These are phyloP conservation scores for Melanopsichium pennsylvanicum DNA, from an alignment of 1,284 basidiomycete genomes.

Conservation along the genomic window DNA sequence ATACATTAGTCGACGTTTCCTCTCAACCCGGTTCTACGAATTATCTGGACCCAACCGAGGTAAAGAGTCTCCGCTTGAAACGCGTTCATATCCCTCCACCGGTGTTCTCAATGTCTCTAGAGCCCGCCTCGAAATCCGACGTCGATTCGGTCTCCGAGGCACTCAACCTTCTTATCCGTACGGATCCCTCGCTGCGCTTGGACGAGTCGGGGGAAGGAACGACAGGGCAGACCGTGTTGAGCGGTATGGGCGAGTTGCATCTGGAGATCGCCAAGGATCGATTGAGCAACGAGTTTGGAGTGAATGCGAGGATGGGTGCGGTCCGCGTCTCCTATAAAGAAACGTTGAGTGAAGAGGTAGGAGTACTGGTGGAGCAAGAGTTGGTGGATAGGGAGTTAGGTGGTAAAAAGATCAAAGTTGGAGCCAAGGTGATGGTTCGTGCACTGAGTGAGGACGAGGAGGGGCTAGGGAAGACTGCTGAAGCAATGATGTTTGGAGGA, in stretches of 20 bases:
- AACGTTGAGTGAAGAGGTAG: conserved; percentile 69
- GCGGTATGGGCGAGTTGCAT: conserved; percentile 84
- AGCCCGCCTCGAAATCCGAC: conserved; percentile 68
- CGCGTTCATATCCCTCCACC: conserved; percentile 83
- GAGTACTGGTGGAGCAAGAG: too few species aligned
- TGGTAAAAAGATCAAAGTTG: conserved; percentile 53
- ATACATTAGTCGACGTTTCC: conserved; percentile 72
- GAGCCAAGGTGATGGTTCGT: conserved; percentile 33
- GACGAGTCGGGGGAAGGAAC: conserved; percentile 47
- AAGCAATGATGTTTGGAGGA: conserved; percentile 36
- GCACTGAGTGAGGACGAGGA: conserved; percentile 33
- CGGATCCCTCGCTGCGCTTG: conserved; percentile 82
- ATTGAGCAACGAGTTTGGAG: conserved; percentile 80
- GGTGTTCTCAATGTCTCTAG: conserved; percentile 70
- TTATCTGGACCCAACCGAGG: conserved; percentile 1
- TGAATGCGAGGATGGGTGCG: conserved; percentile 77
- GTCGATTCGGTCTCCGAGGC: conserved; percentile 79
- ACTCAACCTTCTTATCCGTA: conserved; percentile 77
- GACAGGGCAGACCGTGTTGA: conserved; percentile 82
- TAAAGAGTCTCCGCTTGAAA: conserved; percentile 69
- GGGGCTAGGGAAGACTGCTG: conserved; percentile 1
- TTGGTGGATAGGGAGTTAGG: conserved; percentile 53
- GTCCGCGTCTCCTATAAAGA: conserved; percentile 83
- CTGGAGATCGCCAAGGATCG: conserved; percentile 85
- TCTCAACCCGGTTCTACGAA: background rate